Conservation (phyloP, 345 rosid species). For the Eutrema japonicum region DNA sequence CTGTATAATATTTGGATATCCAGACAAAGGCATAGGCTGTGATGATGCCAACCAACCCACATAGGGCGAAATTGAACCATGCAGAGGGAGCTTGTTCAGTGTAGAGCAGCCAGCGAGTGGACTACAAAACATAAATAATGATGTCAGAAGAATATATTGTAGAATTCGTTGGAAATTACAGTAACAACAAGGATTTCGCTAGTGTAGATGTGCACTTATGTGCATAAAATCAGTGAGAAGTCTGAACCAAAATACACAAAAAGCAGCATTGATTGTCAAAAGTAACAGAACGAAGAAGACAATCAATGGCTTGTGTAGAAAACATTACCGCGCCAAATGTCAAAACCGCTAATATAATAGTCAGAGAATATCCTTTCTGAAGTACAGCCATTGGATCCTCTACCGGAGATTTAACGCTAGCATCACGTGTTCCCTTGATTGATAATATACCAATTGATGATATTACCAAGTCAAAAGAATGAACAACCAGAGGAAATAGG, state of each 20-base stretch:
- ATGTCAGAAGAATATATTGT: constrained; percentile 30
- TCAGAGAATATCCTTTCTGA: constrained; percentile 94
- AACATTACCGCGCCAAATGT: constrained; percentile 82
- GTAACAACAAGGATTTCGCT: constrained; percentile 3
- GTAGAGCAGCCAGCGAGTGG: constrained; percentile 97
- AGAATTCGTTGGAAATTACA: constrained; percentile 11
- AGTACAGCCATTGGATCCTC: constrained; percentile 98
- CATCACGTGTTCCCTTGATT: constrained; percentile 77
- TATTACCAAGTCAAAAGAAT: constrained; percentile 93
- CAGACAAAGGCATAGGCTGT: constrained; percentile 93
- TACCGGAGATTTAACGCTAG: constrained; percentile 68
- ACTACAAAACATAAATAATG: constrained; percentile 56
- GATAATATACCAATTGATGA: constrained; percentile 93
- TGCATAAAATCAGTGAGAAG: not conserved
- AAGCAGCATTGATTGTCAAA: not conserved
- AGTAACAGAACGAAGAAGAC: constrained; percentile 19
- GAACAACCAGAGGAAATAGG: constrained; percentile 96
- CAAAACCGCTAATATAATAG: constrained; percentile 84
- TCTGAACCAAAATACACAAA: not conserved
- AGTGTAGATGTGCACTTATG: not conserved
- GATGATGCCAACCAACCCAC: constrained; percentile 95
- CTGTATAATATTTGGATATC: constrained; percentile 96
- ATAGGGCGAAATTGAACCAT: constrained; percentile 91
- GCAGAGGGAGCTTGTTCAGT: constrained; percentile 98
- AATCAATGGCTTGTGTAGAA: constrained; percentile 14